A percentile compares a stretch with the other conserved stretches of the same genome.
phyloP scores from a whole-genome alignment of 2,329 filamentous ascomycete species.

The Aureobasidium sp. region DNA sequence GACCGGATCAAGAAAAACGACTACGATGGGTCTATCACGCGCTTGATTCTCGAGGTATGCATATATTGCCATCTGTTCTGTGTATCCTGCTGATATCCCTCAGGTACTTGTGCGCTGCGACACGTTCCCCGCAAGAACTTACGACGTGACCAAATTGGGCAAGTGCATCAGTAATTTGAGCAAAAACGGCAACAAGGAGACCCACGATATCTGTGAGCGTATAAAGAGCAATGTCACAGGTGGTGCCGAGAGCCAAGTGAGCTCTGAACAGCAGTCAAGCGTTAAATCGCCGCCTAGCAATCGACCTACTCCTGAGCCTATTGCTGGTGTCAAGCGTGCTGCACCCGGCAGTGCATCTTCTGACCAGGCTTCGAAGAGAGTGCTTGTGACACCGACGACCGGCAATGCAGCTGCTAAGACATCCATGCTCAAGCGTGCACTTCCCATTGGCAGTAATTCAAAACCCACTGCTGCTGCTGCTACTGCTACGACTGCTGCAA shows the following conservation, averaged over 20 bases:
- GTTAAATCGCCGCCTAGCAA: constrained; percentile 9
- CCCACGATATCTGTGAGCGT: constrained; percentile 53
- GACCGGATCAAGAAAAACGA: constrained; percentile 42
- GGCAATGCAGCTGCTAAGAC: constrained; percentile 31
- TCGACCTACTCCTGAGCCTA: constrained; percentile 20
- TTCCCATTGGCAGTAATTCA: constrained; percentile 35
- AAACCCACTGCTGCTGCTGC: constrained; percentile 30
- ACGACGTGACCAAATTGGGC: constrained; percentile 59
- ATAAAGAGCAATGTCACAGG: constrained; percentile 40
- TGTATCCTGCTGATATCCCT: constrained; percentile 41
- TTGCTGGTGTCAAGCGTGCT: constrained; percentile 30
- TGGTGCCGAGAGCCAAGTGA: constrained; percentile 31
- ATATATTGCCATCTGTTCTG: constrained; percentile 36
- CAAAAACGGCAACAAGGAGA: constrained; percentile 58
- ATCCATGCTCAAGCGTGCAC: constrained; percentile 39
- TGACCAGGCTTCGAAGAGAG: constrained; percentile 28
- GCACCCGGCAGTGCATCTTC: constrained; percentile 14
- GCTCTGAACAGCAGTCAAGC: not conserved
- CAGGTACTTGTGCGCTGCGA: constrained; percentile 56
- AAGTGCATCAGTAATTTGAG: constrained; percentile 57
- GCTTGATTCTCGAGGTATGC: constrained; percentile 35
- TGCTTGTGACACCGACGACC: constrained; percentile 12
- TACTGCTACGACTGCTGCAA: constrained; percentile 20
- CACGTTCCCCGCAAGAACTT: constrained; percentile 52
- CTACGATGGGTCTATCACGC: constrained; percentile 35